phyloP scores from a whole-genome alignment of 169 alveolate species.

The Cytauxzoon felis region DNA sequence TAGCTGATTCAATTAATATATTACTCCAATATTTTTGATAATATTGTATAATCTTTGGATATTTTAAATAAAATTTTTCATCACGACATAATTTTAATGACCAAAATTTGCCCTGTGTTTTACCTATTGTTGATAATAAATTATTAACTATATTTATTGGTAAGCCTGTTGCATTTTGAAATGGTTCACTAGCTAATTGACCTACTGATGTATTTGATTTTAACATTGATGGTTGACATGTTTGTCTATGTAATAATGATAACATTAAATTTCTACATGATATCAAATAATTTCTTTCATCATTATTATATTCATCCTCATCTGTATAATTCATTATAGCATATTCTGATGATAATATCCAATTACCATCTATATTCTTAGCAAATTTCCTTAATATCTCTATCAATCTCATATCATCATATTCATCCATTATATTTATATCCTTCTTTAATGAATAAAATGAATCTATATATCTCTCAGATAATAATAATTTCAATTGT shows the following conservation, averaged over 20 bases:
- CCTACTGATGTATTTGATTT: constrained; percentile 41
- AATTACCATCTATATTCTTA: constrained; percentile 46
- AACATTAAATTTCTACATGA: constrained; percentile 44
- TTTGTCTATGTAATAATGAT: constrained; percentile 32
- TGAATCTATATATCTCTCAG: constrained; percentile 47
- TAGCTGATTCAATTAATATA: constrained; percentile 27
- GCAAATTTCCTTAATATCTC: constrained; percentile 38
- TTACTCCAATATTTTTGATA: constrained; percentile 37
- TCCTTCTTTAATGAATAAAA: constrained; percentile 56
- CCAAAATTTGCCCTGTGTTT: constrained; percentile 55
- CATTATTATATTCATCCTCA: constrained; percentile 48
- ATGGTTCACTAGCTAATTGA: constrained; percentile 35
- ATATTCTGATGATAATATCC: constrained; percentile 54
- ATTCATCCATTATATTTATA: neutral
- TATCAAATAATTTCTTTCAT: constrained; percentile 40
- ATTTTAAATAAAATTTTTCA: constrained; percentile 12
- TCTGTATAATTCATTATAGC: constrained; percentile 54
- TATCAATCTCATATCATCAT: constrained; percentile 21
- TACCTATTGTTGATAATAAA: constrained; percentile 32
- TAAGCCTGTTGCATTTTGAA: constrained; percentile 44
- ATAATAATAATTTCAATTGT: constrained; percentile 51
- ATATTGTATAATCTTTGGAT: constrained; percentile 15
- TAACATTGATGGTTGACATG: constrained; percentile 13
- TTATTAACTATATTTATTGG: constrained; percentile 46
- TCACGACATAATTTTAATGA: constrained; percentile 41